A percentile compares a stretch with the other conserved stretches of the same genome.
These are phyloP conservation scores for Epichloe typhina DNA, from an alignment of 2,329 filamentous ascomycete species.

Conservation along the genomic window DNA sequence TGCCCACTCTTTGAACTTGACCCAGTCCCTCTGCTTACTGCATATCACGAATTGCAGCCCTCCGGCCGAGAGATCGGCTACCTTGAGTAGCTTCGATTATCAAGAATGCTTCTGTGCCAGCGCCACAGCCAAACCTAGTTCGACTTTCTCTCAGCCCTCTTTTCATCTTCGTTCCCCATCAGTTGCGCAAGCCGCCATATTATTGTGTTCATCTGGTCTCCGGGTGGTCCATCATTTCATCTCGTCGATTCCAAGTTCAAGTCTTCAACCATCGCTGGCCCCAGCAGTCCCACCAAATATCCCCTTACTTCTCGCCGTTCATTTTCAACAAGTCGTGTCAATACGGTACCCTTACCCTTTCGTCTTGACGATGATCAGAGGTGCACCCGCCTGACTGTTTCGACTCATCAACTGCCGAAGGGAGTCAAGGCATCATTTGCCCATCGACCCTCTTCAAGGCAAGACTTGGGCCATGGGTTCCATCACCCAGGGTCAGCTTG, in stretches of 20 bases:
- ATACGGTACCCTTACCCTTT: background rate
- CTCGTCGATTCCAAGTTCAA: background rate
- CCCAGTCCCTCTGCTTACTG: background rate
- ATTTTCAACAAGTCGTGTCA: background rate
- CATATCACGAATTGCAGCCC: background rate
- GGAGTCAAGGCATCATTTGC: background rate
- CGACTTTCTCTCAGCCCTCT: slow-evolving; percentile 1
- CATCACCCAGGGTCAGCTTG: slow-evolving; percentile 25
- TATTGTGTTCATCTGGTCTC: background rate
- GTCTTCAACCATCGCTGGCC: background rate
- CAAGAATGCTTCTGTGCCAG: background rate
- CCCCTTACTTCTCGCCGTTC: background rate
- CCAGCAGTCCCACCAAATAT: background rate
- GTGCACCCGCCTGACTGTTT: background rate
- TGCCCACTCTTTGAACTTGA: background rate
- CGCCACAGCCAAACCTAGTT: background rate
- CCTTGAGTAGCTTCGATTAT: background rate
- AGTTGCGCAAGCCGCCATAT: background rate
- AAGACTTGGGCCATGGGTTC: background rate
- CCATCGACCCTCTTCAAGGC: background rate
- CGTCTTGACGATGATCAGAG: background rate
- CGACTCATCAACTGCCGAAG: background rate
- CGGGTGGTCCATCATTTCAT: background rate
- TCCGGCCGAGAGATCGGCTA: background rate
- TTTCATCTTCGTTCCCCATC: background rate